Conservation (phyloP, 805 yeast genomes). For the Aciculoconidium aculeatum region DNA sequence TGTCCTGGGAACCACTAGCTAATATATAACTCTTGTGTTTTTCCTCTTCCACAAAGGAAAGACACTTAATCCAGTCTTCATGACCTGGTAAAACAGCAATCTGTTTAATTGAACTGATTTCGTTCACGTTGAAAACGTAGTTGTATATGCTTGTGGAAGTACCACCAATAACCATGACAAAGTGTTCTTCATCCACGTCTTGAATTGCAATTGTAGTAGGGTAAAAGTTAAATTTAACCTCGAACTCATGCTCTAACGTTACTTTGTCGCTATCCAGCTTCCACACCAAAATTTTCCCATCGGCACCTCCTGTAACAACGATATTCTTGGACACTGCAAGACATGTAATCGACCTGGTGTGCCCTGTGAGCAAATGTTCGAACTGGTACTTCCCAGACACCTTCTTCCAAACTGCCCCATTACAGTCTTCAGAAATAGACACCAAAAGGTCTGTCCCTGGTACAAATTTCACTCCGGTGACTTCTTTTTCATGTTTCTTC, state of each 20-base stretch:
- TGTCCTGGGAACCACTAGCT: constrained; percentile 90
- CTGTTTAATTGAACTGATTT: constrained; percentile 20
- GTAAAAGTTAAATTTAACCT: constrained; percentile 42
- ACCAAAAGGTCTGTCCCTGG: constrained; percentile 42
- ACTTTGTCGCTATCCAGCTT: constrained; percentile 16
- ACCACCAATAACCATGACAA: constrained; percentile 67
- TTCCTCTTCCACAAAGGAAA: constrained; percentile 50
- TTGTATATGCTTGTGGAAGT: constrained; percentile 52
- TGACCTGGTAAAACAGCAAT: constrained; percentile 74
- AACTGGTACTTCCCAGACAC: not conserved
- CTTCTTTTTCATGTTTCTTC: constrained; percentile 54
- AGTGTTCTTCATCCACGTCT: constrained; percentile 26
- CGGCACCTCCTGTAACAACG: constrained; percentile 58
- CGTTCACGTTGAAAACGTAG: constrained; percentile 35
- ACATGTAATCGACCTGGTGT: constrained; percentile 48
- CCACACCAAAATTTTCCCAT: constrained; percentile 57
- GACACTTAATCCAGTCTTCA: constrained; percentile 90
- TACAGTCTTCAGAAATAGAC: constrained; percentile 64
- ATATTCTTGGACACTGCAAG: constrained; percentile 39
- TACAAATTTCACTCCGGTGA: constrained; percentile 58
- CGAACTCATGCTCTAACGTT: constrained; percentile 23
- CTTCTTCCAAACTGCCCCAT: constrained; percentile 54
- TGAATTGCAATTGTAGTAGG: constrained; percentile 36
- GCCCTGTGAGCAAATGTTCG: too few relatives aligned
- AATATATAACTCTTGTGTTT: constrained; percentile 51